A percentile compares a stretch with the other conserved stretches of the same genome.
Evolutionary conservation across 768 basidiomycete genomes (phyloP).

Genomic region (Tubosaeta sp.): DNA sequence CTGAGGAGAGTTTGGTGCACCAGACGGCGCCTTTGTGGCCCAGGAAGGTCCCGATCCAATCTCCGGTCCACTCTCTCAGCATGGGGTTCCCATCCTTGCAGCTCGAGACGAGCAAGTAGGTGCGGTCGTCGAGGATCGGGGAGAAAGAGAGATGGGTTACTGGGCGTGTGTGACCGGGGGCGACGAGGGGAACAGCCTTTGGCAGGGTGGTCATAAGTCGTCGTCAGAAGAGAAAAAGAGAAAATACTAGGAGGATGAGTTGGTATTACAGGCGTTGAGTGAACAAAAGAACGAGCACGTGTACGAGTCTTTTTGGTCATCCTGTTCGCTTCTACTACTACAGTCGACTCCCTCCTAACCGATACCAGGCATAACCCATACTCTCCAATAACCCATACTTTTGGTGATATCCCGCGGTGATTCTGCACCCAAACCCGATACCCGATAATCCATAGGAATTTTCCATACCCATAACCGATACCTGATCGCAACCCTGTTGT

Average conservation of each 20-base stretch:
- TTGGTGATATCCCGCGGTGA: no score
- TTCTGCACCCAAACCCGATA: no score
- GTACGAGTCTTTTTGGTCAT: no score
- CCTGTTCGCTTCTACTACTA: no score
- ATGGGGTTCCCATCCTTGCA: conserved; percentile 99
- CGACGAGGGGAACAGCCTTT: conserved; percentile 76
- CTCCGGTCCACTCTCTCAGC: conserved; percentile 95
- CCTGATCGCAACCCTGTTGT: no score
- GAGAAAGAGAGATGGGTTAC: conserved; percentile 96
- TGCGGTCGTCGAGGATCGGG: conserved; percentile 74
- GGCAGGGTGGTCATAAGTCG: conserved; percentile 58
- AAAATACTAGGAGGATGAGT: background rate
- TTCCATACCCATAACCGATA: no score
- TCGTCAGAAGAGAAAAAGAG: conserved; percentile 21
- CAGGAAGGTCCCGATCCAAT: conserved; percentile 95
- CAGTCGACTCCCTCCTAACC: no score
- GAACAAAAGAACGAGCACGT: no score
- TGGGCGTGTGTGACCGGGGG: conserved; percentile 80
- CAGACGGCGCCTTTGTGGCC: conserved; percentile 96
- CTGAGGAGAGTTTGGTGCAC: conserved; percentile 87
- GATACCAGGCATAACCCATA: no score
- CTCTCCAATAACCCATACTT: no score
- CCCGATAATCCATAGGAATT: no score
- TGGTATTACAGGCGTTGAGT: no score
- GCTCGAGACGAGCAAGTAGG: conserved; percentile 88